Conservation (phyloP, 129 eudicot genomes). For the Kitagawia praeruptora region DNA sequence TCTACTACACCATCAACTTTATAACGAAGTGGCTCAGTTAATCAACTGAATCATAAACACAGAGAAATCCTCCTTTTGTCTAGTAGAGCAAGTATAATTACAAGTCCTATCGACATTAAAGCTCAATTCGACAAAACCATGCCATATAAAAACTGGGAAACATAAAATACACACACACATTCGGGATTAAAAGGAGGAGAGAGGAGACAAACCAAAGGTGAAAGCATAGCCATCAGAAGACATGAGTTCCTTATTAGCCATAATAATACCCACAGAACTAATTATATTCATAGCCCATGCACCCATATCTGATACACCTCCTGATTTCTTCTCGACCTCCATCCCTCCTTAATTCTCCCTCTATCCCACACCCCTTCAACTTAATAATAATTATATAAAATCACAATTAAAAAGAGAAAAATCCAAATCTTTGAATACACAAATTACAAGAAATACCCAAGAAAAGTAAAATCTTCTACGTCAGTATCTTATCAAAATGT, state of each 20-base stretch:
- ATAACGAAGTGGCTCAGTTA: neutral
- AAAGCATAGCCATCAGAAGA: slow-evolving; percentile 72
- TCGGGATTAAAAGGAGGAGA: neutral
- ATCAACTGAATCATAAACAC: neutral
- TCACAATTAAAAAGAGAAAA: too few relatives aligned
- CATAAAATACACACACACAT: neutral
- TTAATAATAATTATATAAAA: neutral
- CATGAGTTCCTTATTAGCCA: slow-evolving; percentile 97
- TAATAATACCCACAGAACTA: slow-evolving; percentile 83
- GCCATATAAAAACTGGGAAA: too few relatives aligned
- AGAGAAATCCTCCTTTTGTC: neutral
- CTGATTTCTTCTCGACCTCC: slow-evolving; percentile 65
- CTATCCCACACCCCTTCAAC: neutral
- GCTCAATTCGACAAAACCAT: neutral
- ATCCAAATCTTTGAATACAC: neutral
- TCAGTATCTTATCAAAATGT: neutral
- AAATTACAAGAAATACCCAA: neutral
- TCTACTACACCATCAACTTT: neutral
- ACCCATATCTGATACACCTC: slow-evolving; percentile 72
- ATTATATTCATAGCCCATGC: slow-evolving; percentile 95
- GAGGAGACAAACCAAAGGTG: slow-evolving; percentile 46
- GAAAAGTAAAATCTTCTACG: neutral
- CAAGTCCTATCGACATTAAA: neutral
- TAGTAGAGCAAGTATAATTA: neutral
- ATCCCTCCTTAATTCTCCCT: slow-evolving; percentile 8